phyloP scores from a whole-genome alignment of 352 stramenopile species.

The Pythium vanterpoolii region DNA sequence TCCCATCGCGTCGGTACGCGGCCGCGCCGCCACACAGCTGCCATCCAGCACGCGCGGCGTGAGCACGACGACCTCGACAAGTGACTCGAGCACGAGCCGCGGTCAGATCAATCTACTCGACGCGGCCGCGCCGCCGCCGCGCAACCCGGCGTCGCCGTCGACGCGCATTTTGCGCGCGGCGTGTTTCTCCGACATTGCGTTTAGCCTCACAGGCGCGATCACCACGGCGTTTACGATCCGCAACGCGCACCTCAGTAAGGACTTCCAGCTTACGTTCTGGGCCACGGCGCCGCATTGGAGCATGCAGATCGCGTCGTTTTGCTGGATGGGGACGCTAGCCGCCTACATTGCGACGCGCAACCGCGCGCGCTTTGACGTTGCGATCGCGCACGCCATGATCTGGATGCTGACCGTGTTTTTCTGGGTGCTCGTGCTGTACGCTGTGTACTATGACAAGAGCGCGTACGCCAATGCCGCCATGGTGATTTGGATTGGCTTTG shows the following conservation, averaged over 20 bases:
- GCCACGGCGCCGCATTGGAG: constrained; percentile 67
- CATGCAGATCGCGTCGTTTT: constrained; percentile 76
- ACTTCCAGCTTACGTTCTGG: constrained; percentile 73
- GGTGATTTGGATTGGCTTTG: constrained; percentile 75
- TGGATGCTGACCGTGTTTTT: constrained; percentile 79
- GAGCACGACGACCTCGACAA: constrained; percentile 11
- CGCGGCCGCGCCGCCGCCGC: constrained; percentile 4
- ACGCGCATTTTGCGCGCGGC: constrained; percentile 66
- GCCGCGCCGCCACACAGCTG: constrained; percentile 4
- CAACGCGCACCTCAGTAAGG: constrained; percentile 18
- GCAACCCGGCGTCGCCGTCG: constrained; percentile 34
- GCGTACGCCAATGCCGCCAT: constrained; percentile 46
- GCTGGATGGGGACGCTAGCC: constrained; percentile 68
- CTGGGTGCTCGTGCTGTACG: constrained; percentile 70
- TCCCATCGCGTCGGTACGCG: neutral
- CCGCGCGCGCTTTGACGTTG: constrained; percentile 59
- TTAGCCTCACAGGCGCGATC: constrained; percentile 60
- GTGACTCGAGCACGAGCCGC: constrained; percentile 13
- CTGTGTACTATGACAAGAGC: constrained; percentile 48
- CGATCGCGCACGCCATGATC: constrained; percentile 71
- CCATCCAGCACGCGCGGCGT: constrained; percentile 8
- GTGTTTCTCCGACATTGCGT: constrained; percentile 68
- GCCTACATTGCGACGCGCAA: constrained; percentile 69
- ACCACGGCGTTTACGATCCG: constrained; percentile 54
- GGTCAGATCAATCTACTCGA: constrained; percentile 21